phyloP scores from a whole-genome alignment of 1,284 basidiomycete genomes.

The Schizophyllum commune region DNA sequence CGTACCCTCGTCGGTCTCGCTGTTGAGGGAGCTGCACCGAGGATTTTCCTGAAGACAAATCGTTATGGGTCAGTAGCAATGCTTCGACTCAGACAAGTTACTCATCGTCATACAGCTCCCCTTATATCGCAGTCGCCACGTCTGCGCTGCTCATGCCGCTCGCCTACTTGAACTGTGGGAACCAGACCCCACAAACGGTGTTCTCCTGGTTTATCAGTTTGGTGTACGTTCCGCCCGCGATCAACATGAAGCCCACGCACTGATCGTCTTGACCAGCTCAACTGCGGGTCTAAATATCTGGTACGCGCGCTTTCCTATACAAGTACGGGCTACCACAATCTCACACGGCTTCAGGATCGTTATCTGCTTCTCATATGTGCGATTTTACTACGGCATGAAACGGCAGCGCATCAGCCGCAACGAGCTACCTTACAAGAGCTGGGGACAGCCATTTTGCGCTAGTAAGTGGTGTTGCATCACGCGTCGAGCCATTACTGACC shows the following conservation, averaged over 20 bases:
- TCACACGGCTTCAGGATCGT: conserved; percentile 10
- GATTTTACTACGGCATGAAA: conserved; percentile 40
- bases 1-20: conserved; percentile 53
- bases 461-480: background rate
- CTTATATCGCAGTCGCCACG: conserved; percentile 11
- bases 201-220: conserved; percentile 18
- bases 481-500: background rate
- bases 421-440: conserved; percentile 33
- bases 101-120: conserved; percentile 2
- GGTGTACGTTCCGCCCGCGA: background rate
- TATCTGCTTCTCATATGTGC: conserved; percentile 25
- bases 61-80: background rate
- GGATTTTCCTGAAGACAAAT: conserved; percentile 27
- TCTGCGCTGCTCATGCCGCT: conserved; percentile 9
- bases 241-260: background rate
- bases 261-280: background rate
- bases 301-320: conserved; percentile 1
- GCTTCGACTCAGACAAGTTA: too few species aligned
- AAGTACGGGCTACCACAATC: conserved; percentile 20
- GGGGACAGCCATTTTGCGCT: conserved; percentile 32
- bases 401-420: conserved; percentile 37
- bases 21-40: conserved; percentile 46
- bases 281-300: background rate
- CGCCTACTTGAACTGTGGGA: background rate
- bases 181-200: conserved; percentile 13